These are phyloP conservation scores for Trapa incisa DNA, from an alignment of 345 rosid genomes.

Conservation along the genomic window DNA sequence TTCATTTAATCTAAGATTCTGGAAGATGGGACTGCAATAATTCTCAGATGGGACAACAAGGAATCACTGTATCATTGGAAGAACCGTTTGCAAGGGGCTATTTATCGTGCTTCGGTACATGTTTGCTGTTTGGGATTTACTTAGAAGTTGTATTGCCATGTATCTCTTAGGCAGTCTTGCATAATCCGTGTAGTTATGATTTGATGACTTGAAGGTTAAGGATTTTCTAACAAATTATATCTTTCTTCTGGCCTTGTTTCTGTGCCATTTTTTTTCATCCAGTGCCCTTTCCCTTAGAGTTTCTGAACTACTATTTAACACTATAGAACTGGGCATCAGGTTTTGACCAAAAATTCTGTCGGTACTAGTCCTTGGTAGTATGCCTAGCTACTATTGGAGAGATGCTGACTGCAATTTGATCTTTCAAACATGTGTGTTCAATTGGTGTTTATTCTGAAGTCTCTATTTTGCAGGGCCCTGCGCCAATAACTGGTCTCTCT, in stretches of 20 bases:
- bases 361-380: background rate
- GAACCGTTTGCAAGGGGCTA: conserved; percentile 76
- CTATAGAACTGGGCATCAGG: background rate
- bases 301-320: background rate
- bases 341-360: background rate
- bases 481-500: conserved; percentile 68
- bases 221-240: background rate
- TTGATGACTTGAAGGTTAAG: background rate
- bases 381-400: background rate
- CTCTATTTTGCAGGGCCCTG: conserved; percentile 48
- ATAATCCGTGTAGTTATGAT: background rate
- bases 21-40: conserved; percentile 71
- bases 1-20: conserved; percentile 37
- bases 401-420: background rate
- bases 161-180: background rate
- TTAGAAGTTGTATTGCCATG: background rate
- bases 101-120: conserved; percentile 75
- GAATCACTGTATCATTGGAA: conserved; percentile 70
- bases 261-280: background rate
- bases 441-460: background rate
- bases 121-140: conserved; percentile 5
- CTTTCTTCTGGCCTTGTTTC: background rate
- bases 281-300: background rate
- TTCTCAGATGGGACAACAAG: conserved; percentile 57
- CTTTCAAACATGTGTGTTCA: background rate